Percentiles rank a stretch among this genome's conserved stretches.
These are phyloP conservation scores for Trichomonas tenax DNA, from an alignment of 208 protist genomes.

Conservation along the genomic window DNA sequence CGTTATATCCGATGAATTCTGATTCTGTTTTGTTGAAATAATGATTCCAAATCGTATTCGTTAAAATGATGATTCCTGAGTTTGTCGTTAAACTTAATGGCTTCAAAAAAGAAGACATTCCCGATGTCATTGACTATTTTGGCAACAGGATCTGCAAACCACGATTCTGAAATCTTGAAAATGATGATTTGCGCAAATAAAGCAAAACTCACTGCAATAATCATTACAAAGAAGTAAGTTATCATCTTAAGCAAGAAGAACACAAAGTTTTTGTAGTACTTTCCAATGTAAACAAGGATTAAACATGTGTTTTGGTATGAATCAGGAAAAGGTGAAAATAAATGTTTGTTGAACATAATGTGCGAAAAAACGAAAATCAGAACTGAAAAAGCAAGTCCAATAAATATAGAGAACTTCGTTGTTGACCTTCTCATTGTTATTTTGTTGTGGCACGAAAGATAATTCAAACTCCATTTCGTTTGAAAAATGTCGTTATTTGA, in stretches of 20 bases:
- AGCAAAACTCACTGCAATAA: neutral
- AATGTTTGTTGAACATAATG: neutral
- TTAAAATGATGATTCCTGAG: neutral
- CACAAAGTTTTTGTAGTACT: neutral
- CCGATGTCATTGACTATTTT: neutral
- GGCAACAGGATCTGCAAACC: neutral
- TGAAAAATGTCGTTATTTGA: neutral
- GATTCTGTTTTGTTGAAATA: neutral
- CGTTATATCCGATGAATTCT: neutral
- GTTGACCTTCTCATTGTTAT: neutral
- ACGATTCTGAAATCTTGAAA: neutral
- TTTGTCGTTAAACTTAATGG: neutral
- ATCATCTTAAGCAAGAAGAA: neutral
- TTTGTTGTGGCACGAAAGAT: neutral
- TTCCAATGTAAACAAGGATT: neutral
- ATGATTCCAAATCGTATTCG: neutral
- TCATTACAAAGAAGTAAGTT: neutral
- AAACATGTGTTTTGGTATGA: neutral
- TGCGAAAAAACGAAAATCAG: neutral
- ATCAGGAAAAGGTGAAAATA: neutral
- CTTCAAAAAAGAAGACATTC: neutral
- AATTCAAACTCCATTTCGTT: neutral
- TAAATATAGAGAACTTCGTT: neutral
- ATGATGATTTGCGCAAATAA: neutral
- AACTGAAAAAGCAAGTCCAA: neutral